Conservation (phyloP, 805 yeast genomes). For the Blastobotrys terrestris region DNA sequence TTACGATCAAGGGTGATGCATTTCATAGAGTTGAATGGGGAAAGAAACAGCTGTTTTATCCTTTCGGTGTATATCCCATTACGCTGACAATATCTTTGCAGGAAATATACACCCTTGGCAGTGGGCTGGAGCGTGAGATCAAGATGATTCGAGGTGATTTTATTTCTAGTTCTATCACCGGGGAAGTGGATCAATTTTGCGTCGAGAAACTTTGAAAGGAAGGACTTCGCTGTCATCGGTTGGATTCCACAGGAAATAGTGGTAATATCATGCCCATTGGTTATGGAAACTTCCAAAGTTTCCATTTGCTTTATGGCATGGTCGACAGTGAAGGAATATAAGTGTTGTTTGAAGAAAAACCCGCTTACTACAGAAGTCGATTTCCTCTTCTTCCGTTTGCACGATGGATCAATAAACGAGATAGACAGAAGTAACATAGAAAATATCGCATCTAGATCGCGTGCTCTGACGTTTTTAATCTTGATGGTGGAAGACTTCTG, state of each 20-base stretch:
- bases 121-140: constrained; percentile 65
- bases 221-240: constrained; percentile 1
- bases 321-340: constrained; percentile 47
- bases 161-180: constrained; percentile 56
- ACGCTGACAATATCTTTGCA: constrained; percentile 53
- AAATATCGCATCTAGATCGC: constrained; percentile 56
- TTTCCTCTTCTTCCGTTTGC: background rate
- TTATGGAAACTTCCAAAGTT: constrained; percentile 42
- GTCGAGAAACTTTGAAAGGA: constrained; percentile 14
- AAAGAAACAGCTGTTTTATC: constrained; percentile 44
- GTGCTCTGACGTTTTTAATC: constrained; percentile 11
- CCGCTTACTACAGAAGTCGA: constrained; percentile 7
- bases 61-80: constrained; percentile 41
- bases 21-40: constrained; percentile 65
- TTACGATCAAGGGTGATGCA: constrained; percentile 64
- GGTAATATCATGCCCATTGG: constrained; percentile 41
- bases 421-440: constrained; percentile 45
- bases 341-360: constrained; percentile 34
- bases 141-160: constrained; percentile 33
- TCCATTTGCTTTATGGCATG: constrained; percentile 51
- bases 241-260: constrained; percentile 18
- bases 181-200: constrained; percentile 59
- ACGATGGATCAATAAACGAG: constrained; percentile 23
- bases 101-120: constrained; percentile 77
- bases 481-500: background rate